Conservation (phyloP, 441 rosid species). For the Brassica balearica region DNA sequence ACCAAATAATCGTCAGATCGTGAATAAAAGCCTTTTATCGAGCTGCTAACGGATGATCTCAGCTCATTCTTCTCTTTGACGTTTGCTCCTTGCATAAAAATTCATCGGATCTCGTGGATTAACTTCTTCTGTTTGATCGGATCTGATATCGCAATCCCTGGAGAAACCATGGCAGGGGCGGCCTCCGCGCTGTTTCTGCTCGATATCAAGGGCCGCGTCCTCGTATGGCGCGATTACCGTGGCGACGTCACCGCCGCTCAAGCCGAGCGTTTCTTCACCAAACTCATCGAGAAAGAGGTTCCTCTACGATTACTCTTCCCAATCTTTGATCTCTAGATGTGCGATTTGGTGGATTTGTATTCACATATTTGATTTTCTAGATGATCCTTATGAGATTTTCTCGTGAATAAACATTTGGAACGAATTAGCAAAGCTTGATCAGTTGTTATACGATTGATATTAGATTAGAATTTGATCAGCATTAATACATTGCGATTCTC, state of each 20-base stretch:
- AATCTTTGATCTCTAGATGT: constrained; percentile 13
- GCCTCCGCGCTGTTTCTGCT: constrained; percentile 96
- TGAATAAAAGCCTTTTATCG: constrained; percentile 19
- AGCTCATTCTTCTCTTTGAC: constrained; percentile 16
- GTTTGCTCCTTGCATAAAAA: neutral
- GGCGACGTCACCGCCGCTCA: constrained; percentile 93
- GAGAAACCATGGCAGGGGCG: constrained; percentile 81
- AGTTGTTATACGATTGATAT: neutral
- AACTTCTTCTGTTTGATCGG: constrained; percentile 30
- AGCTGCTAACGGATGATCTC: constrained; percentile 4
- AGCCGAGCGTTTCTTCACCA: constrained; percentile 97
- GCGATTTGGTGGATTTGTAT: neutral
- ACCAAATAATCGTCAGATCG: neutral
- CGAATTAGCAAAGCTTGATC: constrained; percentile 19
- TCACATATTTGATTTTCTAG: neutral
- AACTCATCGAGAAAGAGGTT: constrained; percentile 96
- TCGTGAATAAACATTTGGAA: constrained; percentile 20
- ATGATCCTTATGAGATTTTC: neutral
- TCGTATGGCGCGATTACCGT: constrained; percentile 98
- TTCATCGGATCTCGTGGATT: constrained; percentile 37
- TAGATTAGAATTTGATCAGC: constrained; percentile 4
- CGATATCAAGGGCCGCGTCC: constrained; percentile 95
- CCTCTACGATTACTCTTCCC: neutral
- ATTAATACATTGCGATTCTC: neutral
- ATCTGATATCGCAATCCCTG: constrained; percentile 32